Conservation (phyloP, 169 alveolate species). For the Amoebophrya sp. region DNA sequence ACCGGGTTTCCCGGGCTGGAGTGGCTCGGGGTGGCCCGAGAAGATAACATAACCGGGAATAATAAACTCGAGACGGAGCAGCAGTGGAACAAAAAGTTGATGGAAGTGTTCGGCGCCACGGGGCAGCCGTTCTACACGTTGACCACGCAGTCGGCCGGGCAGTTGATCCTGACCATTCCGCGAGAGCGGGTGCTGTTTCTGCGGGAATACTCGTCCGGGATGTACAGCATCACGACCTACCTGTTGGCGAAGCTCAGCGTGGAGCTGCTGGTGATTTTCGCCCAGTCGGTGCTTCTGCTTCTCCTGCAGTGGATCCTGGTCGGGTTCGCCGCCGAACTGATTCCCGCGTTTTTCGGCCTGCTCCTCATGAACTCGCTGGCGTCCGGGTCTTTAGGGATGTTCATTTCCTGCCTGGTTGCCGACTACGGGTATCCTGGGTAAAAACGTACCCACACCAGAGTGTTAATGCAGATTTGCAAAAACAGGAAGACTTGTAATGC, state of each 20-base stretch:
- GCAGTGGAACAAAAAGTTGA: neutral
- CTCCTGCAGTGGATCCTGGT: neutral
- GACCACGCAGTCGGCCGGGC: neutral
- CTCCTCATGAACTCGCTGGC: neutral
- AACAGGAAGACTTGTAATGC: too few relatives aligned
- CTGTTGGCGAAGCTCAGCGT: neutral
- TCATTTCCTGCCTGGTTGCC: neutral
- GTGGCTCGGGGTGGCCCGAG: neutral
- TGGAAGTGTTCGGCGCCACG: neutral
- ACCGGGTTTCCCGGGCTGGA: neutral
- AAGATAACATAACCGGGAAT: neutral
- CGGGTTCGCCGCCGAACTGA: neutral
- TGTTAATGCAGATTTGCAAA: too few relatives aligned
- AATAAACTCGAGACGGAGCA: neutral
- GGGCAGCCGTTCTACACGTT: neutral
- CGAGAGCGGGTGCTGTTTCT: slow-evolving; percentile 27
- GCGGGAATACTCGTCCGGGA: slow-evolving; percentile 9
- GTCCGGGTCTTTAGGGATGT: neutral
- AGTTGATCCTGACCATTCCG: neutral
- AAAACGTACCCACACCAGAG: too few relatives aligned
- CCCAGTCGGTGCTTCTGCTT: neutral
- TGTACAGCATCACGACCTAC: slow-evolving; percentile 14
- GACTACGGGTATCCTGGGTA: neutral
- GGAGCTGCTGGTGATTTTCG: neutral
- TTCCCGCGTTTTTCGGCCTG: neutral